A percentile compares a stretch with the other conserved stretches of the same genome.
Evolutionary conservation across 768 basidiomycete genomes (phyloP).

Genomic region (Punctularia strigosozonata): DNA sequence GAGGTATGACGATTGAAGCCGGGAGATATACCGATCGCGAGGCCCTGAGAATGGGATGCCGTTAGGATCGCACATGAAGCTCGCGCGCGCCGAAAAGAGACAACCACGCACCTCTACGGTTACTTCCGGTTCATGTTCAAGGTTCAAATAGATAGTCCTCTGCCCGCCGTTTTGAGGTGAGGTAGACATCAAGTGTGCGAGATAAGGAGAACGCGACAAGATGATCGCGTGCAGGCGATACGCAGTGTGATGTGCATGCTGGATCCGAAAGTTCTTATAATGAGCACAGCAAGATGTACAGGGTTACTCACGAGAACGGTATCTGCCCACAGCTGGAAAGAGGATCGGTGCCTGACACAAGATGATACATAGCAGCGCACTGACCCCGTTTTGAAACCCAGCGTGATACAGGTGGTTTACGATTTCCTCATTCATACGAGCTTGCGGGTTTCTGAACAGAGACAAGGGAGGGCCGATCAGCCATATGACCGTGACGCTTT

Average conservation of each 20-base stretch:
- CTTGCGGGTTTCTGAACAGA: no score
- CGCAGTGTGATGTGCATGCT: conserved; percentile 66
- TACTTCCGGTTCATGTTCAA: conserved; percentile 73
- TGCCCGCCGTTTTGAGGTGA: conserved; percentile 56
- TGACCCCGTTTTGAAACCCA: conserved; percentile 73
- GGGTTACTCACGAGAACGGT: conserved; percentile 52
- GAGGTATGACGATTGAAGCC: conserved; percentile 7
- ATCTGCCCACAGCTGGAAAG: conserved; percentile 50
- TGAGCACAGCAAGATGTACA: conserved; percentile 5
- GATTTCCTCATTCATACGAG: conserved; percentile 71
- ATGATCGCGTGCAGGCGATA: conserved; percentile 80
- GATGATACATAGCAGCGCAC: conserved; percentile 17
- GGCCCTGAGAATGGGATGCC: conserved; percentile 33
- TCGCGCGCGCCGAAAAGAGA: conserved; percentile 3
- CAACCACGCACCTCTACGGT: conserved; percentile 66
- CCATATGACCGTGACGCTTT: no score
- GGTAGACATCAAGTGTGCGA: conserved; percentile 81
- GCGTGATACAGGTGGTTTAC: conserved; percentile 69
- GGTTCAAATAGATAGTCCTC: conserved; percentile 59
- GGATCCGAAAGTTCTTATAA: conserved; percentile 7
- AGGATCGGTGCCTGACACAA: neutral
- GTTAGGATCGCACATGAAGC: conserved; percentile 12
- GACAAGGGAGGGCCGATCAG: no score
- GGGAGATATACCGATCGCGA: conserved; percentile 50
- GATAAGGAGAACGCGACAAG: conserved; percentile 76